Evolutionary conservation across 106 monocot species (phyloP).

Genomic region (Alisma plantagoaquatica): DNA sequence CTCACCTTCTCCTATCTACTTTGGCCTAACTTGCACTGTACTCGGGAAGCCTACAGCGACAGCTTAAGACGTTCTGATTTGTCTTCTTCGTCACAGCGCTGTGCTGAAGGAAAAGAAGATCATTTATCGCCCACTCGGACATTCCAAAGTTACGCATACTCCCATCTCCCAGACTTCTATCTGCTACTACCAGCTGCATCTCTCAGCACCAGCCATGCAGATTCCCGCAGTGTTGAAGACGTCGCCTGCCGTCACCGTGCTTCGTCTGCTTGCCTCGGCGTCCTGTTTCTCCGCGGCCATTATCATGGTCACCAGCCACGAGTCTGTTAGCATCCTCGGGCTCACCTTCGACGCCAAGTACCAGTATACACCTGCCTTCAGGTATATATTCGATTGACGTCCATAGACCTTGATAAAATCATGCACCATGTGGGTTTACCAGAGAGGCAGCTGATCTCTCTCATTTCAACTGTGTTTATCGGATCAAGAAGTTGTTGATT

Average conservation of each 20-base stretch:
- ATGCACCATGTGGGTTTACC: neutral
- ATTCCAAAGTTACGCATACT: too few relatives aligned
- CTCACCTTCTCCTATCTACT: too few relatives aligned
- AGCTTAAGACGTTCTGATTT: too few relatives aligned
- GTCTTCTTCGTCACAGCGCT: too few relatives aligned
- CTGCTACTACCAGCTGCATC: too few relatives aligned
- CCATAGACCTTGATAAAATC: neutral
- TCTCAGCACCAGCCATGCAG: too few relatives aligned
- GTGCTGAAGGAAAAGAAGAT: too few relatives aligned
- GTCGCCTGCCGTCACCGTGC: neutral
- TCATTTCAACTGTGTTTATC: neutral
- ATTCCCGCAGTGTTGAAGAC: too few relatives aligned
- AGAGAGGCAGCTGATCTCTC: neutral
- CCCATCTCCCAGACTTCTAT: too few relatives aligned
- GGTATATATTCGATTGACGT: neutral
- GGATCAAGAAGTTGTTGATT: neutral
- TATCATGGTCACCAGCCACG: neutral
- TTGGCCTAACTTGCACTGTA: too few relatives aligned
- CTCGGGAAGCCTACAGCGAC: too few relatives aligned
- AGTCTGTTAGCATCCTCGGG: neutral
- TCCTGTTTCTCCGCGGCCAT: neutral
- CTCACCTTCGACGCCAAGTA: neutral
- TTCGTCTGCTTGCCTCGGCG: neutral
- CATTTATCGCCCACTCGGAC: too few relatives aligned
- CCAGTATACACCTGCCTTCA: neutral